Conservation (phyloP, 140 eudicot species). For the Ambrosia hybrid region DNA sequence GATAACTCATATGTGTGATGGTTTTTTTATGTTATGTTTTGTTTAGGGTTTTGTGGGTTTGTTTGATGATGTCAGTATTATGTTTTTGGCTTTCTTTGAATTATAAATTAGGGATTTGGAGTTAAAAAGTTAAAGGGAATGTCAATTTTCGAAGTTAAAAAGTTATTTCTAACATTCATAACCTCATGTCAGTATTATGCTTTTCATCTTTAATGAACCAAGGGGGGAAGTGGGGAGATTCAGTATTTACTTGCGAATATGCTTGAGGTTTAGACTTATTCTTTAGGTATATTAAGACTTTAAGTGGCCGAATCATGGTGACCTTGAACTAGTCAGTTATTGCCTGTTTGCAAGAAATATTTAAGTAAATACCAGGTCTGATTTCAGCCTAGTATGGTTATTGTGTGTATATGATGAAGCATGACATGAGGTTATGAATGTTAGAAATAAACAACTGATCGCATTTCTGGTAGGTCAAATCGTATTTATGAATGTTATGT, state of each 20-base stretch:
- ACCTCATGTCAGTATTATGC: too few relatives aligned
- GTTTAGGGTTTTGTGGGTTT: neutral
- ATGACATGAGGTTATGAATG: neutral
- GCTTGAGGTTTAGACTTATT: neutral
- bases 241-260: too few relatives aligned
- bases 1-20: neutral
- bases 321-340: too few relatives aligned
- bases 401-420: neutral
- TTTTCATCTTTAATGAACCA: neutral
- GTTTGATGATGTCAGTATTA: neutral
- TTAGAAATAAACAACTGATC: slow-evolving; percentile 1
- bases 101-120: slow-evolving; percentile 14
- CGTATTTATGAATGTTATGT: too few relatives aligned
- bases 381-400: neutral
- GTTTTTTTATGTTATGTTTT: neutral
- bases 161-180: too few relatives aligned
- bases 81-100: neutral
- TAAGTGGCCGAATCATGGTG: neutral
- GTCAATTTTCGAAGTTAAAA: neutral
- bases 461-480: neutral
- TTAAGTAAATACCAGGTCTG: too few relatives aligned
- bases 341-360: too few relatives aligned
- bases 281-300: neutral
- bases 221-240: too few relatives aligned
- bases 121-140: neutral